Evolutionary conservation across 306 rosid genomes (phyloP).

Genomic region (Casuarina glauca): DNA sequence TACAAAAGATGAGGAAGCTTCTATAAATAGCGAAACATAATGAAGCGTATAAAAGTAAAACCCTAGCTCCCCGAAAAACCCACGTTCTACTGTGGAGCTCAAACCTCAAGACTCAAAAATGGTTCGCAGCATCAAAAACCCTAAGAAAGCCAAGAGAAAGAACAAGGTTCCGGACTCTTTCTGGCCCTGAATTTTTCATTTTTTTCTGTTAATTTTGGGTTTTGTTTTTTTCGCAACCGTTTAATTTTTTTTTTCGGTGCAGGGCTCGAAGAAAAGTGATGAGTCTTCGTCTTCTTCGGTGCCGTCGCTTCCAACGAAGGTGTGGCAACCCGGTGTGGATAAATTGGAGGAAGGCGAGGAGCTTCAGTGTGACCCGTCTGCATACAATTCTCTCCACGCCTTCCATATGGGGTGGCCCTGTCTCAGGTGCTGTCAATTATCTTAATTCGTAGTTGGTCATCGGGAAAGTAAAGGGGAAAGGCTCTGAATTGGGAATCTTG

Average conservation of each 20-base stretch:
- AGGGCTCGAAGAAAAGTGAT: constrained; percentile 59
- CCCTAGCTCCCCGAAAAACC: constrained; percentile 29
- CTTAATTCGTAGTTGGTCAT: background rate
- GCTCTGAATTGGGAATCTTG: constrained; percentile 5
- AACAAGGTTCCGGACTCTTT: constrained; percentile 50
- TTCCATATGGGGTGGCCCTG: constrained; percentile 94
- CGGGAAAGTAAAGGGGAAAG: background rate
- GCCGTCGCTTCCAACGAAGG: constrained; percentile 68
- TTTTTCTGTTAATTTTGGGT: background rate
- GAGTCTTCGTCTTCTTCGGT: constrained; percentile 56
- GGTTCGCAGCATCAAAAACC: constrained; percentile 75
- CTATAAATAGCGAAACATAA: too few relatives aligned
- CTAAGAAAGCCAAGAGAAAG: constrained; percentile 72
- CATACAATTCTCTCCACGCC: constrained; percentile 87
- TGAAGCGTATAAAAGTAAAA: background rate
- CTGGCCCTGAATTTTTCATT: background rate
- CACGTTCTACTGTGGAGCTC: background rate
- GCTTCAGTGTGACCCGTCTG: constrained; percentile 93
- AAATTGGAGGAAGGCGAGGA: constrained; percentile 94
- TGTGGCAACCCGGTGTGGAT: constrained; percentile 98
- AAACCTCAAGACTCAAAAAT: constrained; percentile 20
- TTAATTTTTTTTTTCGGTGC: constrained; percentile 5
- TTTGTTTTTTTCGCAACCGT: background rate
- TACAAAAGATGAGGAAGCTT: too few relatives aligned
- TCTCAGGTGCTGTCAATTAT: constrained; percentile 52